These are phyloP conservation scores for Sisymbrium altissimum DNA, from an alignment of 345 rosid species.

Conservation along the genomic window DNA sequence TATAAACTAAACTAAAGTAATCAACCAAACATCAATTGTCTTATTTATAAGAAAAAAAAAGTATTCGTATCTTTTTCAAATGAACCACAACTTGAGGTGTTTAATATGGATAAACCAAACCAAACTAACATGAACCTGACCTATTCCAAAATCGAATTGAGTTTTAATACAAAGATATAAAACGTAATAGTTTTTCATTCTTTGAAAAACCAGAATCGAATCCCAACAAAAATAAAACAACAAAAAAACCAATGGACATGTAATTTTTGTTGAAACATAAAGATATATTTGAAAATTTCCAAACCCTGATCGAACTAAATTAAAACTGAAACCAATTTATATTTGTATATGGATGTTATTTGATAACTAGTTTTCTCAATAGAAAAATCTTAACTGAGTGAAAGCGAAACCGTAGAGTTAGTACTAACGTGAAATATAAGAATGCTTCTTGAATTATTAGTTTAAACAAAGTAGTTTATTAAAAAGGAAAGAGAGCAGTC, in stretches of 20 bases:
- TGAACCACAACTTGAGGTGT: background rate
- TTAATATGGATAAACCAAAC: background rate
- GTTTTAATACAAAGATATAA: background rate
- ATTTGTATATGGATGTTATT: background rate
- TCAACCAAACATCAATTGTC: background rate
- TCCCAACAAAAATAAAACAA: background rate
- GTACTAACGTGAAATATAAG: background rate
- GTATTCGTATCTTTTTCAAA: background rate
- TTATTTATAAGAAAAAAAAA: background rate
- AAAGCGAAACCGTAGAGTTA: background rate
- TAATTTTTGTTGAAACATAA: too few relatives aligned
- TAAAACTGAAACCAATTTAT: background rate
- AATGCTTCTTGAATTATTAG: background rate
- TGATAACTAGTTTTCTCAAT: background rate
- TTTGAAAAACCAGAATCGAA: background rate
- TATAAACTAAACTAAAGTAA: constrained; percentile 27
- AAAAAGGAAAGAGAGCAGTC: constrained; percentile 13
- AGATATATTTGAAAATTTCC: background rate
- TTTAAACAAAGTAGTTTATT: background rate
- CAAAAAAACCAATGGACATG: background rate
- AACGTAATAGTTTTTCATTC: background rate
- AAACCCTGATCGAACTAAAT: background rate
- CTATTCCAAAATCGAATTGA: background rate
- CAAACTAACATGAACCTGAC: background rate
- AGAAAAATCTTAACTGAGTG: background rate